phyloP scores from a whole-genome alignment of 228 moss, liverwort and hornwort species.

The Sphagnum fallax region DNA sequence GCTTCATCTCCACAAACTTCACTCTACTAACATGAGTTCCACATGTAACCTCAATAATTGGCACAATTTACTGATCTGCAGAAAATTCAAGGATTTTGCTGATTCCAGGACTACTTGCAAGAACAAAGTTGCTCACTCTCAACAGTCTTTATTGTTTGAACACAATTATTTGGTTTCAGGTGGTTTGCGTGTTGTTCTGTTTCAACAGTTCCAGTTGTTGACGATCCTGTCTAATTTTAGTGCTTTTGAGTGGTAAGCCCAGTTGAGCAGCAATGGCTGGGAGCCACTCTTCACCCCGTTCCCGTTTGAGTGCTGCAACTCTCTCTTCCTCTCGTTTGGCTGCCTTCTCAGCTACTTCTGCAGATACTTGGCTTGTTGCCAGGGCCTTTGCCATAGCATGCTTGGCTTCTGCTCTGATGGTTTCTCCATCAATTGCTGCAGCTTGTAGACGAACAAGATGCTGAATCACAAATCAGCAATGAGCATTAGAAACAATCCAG shows the following conservation, averaged over 20 bases:
- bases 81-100: no score
- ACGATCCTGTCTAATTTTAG: no score
- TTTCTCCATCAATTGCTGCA: slow-evolving; percentile 50
- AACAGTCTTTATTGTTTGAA: no score
- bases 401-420: slow-evolving; percentile 42
- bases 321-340: slow-evolving; percentile 47
- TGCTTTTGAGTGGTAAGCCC: slow-evolving; percentile 9
- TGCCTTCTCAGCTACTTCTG: slow-evolving; percentile 32
- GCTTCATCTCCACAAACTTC: no score
- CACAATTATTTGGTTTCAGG: no score
- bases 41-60: no score
- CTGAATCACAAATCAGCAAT: slow-evolving; percentile 26
- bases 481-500: not conserved
- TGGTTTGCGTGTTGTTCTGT: no score
- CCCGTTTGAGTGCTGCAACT: slow-evolving; percentile 41
- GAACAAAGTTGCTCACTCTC: no score
- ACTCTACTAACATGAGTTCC: no score
- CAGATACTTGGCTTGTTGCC: slow-evolving; percentile 24
- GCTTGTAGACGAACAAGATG: slow-evolving; percentile 49
- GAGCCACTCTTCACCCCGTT: slow-evolving; percentile 86
- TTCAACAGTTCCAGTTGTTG: no score
- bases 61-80: no score
- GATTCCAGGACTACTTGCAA: no score
- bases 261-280: slow-evolving; percentile 48
- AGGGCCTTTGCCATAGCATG: slow-evolving; percentile 31